Percentiles rank a stretch among this genome's conserved stretches.
Evolutionary conservation across 2,329 filamentous ascomycete genomes (phyloP).

Genomic region (Exophiala aquamarina): DNA sequence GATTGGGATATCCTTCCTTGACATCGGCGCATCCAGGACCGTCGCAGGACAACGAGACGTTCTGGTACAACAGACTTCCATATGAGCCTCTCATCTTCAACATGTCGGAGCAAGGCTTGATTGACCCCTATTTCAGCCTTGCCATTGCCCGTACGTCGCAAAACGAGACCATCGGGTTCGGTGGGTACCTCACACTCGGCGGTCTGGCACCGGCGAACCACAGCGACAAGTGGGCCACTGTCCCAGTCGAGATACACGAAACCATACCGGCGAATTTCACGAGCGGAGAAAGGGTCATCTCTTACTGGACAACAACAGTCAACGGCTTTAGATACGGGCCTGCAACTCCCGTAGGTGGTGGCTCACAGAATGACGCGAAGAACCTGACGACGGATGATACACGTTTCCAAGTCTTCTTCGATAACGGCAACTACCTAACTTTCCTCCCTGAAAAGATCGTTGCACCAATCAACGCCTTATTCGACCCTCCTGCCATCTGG

Average conservation of each 20-base stretch:
- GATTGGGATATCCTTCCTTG: slow-evolving; percentile 51
- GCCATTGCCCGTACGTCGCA: slow-evolving; percentile 33
- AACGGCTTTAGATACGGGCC: slow-evolving; percentile 3
- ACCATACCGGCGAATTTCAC: slow-evolving; percentile 3
- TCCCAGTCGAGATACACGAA: slow-evolving; percentile 35
- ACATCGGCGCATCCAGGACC: slow-evolving; percentile 40
- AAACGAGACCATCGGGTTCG: slow-evolving; percentile 46
- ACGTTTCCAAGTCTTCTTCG: slow-evolving; percentile 16
- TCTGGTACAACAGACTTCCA: slow-evolving; percentile 29
- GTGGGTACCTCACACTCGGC: slow-evolving; percentile 45
- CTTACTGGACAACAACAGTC: slow-evolving; percentile 6
- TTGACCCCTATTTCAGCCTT: slow-evolving; percentile 33
- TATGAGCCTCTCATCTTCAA: slow-evolving; percentile 55
- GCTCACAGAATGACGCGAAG: no score
- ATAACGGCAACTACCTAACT: slow-evolving; percentile 34
- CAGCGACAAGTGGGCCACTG: slow-evolving; percentile 34
- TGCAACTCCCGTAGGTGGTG: not conserved
- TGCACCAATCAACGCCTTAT: slow-evolving; percentile 40
- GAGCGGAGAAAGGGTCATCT: slow-evolving; percentile 3
- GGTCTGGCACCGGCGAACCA: slow-evolving; percentile 42
- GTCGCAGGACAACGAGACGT: slow-evolving; percentile 25
- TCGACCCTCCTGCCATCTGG: slow-evolving; percentile 43
- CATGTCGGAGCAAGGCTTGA: slow-evolving; percentile 46
- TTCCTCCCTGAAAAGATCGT: slow-evolving; percentile 42
- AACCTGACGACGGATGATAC: slow-evolving; percentile 1